Base-by-base conservation (phyloP, 2,329 filamentous ascomycete genomes). In the Neurospora crassa region DNA sequence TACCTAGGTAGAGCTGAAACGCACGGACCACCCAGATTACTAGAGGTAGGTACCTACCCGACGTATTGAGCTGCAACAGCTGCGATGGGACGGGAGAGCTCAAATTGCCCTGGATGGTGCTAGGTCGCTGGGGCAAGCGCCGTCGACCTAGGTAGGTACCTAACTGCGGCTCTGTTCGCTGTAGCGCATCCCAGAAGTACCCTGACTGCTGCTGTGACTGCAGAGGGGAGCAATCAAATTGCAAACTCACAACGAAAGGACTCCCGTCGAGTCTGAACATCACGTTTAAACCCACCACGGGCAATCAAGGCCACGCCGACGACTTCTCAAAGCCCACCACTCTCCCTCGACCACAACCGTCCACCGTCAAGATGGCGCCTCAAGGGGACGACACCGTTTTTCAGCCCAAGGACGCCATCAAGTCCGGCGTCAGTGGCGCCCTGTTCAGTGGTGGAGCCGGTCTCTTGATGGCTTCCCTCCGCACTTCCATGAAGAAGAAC, bases 401-500 rank as follows among this genome's bases (percentile, higher is more conserved):
- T 75, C 76, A 79, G 67, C 79, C 79, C 63, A 76, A 79, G 79
- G 90, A 92, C 83, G 87, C 90, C 71, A 80, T 92, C 76, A 80
- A 82, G 69, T 81, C 82, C 68, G 83, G 88, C 40, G 79, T 87
- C 78, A 86, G 84, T 76, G 84, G 85, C 71, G 86, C 85, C 53
- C 77, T 86, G 74, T 81, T 89, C 74, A 86, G 86, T 68, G 88
- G 89, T 75, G 82, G 83, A 71, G 85, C 85, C 69, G 91, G 91
- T 76, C 82, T 90, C 73, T 85, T 86, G 20, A 77, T 80, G 47
- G 75, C 79, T 7, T 83, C 83, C 7, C 86, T 97, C 75, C 92
- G 94, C 84, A 98, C 97, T 84, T 93, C 94, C 72, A 87, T 97
- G 76, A 87, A 90, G 70, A 94, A 90, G 84, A 87, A 89, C 80